Evolutionary conservation across 2,329 filamentous ascomycete species (phyloP).

Genomic region (Neocatenulostroma microsporum): DNA sequence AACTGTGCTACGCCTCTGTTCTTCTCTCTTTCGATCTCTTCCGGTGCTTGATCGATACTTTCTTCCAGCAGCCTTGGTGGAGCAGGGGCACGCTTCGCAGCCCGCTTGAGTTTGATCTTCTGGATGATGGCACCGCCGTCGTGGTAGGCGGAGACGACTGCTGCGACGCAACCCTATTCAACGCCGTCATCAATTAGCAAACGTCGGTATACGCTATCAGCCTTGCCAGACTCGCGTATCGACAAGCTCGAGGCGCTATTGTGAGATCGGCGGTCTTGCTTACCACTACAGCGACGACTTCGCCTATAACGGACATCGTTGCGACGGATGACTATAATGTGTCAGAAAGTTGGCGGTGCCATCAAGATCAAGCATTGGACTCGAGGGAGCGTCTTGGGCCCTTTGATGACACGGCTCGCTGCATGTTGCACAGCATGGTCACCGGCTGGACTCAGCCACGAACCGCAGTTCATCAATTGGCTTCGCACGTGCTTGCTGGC

Average conservation of each 20-base stretch:
- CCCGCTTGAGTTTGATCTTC: constrained; percentile 27
- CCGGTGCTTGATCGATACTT: constrained; percentile 23
- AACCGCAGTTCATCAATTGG: too few species aligned
- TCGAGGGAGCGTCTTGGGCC: too few species aligned
- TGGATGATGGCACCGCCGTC: constrained; percentile 24
- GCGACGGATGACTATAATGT: too few species aligned
- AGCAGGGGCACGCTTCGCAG: constrained; percentile 22
- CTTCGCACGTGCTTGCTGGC: too few species aligned
- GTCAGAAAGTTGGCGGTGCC: too few species aligned
- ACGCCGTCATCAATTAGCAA: too few species aligned
- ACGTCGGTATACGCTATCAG: background rate
- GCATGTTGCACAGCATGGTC: too few species aligned
- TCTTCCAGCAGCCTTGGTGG: constrained; percentile 26
- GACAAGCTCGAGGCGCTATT: too few species aligned
- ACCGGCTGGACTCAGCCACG: too few species aligned
- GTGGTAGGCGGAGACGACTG: constrained; percentile 10
- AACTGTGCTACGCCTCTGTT: constrained; percentile 23
- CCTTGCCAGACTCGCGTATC: too few species aligned
- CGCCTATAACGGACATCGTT: constrained; percentile 5
- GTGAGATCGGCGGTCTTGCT: constrained; percentile 1
- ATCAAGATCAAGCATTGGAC: too few species aligned
- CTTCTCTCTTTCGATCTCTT: constrained; percentile 28
- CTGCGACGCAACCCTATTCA: constrained; percentile 9
- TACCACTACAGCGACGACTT: constrained; percentile 11
- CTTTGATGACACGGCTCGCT: too few species aligned